These are phyloP conservation scores for Tetrastigma voinierianum DNA, from an alignment of 164 flowering plant species.

Conservation along the genomic window DNA sequence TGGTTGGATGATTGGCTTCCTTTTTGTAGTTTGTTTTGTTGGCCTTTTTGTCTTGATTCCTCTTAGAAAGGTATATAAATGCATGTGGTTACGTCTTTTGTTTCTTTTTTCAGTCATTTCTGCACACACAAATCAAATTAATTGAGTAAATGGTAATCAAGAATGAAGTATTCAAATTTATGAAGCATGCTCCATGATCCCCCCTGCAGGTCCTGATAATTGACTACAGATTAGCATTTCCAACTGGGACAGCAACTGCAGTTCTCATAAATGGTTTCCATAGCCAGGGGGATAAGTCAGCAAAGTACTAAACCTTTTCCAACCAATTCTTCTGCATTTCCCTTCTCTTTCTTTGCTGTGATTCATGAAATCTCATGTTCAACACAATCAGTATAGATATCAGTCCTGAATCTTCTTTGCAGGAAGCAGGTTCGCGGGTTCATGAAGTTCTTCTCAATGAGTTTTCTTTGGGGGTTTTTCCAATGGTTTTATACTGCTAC, in stretches of 20 bases:
- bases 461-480: slow-evolving; percentile 67
- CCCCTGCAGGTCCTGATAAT: slow-evolving; percentile 67
- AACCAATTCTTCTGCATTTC: not conserved
- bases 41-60: slow-evolving; percentile 86
- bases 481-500: slow-evolving; percentile 60
- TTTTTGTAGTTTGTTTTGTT: slow-evolving; percentile 67
- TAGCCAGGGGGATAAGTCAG: slow-evolving; percentile 53
- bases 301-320: slow-evolving; percentile 40
- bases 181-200: too few relatives aligned
- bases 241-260: slow-evolving; percentile 86
- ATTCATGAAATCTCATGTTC: too few relatives aligned
- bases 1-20: slow-evolving; percentile 82
- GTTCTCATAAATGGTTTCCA: slow-evolving; percentile 95
- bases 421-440: slow-evolving; percentile 71
- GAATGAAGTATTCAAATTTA: not conserved
- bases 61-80: slow-evolving; percentile 66
- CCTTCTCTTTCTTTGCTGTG: not conserved
- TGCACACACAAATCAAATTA: not conserved
- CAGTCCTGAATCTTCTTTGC: slow-evolving; percentile 13
- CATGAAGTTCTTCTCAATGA: slow-evolving; percentile 42
- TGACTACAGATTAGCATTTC: slow-evolving; percentile 77
- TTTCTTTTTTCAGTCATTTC: not conserved
- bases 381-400: too few relatives aligned
- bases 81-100: not conserved
- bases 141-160: not conserved